Evolutionary conservation across 345 rosid genomes (phyloP).

Genomic region (Rhodamnia argentea): DNA sequence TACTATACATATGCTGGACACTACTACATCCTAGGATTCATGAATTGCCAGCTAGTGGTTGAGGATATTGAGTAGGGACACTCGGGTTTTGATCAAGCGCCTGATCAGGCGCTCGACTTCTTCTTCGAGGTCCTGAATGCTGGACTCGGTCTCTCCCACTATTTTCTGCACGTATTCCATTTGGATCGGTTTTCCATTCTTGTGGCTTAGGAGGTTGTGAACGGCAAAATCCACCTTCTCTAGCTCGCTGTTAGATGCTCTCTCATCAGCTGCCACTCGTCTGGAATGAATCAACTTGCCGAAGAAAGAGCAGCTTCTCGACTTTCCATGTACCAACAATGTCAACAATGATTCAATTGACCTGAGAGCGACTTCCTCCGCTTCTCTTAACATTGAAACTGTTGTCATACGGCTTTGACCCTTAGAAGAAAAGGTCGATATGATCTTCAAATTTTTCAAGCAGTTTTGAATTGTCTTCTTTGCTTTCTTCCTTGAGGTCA

Average conservation of each 20-base stretch:
- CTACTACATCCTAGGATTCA: neutral
- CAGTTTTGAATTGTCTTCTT: slow-evolving; percentile 30
- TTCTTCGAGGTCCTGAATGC: slow-evolving; percentile 39
- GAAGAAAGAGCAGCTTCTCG: slow-evolving; percentile 19
- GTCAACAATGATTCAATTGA: slow-evolving; percentile 25
- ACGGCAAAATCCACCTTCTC: slow-evolving; percentile 14
- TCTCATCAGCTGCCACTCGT: slow-evolving; percentile 8
- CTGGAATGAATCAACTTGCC: slow-evolving; percentile 23
- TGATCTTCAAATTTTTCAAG: slow-evolving; percentile 12
- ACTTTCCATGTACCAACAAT: slow-evolving; percentile 22
- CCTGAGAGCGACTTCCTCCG: slow-evolving; percentile 11
- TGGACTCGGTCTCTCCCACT: slow-evolving; percentile 14
- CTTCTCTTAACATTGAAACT: slow-evolving; percentile 14
- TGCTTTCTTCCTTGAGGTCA: slow-evolving; percentile 26
- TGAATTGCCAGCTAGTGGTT: neutral
- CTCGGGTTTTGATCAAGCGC: slow-evolving; percentile 28
- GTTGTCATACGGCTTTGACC: neutral
- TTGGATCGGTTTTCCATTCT: slow-evolving; percentile 3
- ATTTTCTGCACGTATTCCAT: slow-evolving; percentile 5
- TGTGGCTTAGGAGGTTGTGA: slow-evolving; percentile 1
- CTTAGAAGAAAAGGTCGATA: neutral
- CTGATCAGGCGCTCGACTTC: slow-evolving; percentile 28
- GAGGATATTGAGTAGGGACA: slow-evolving; percentile 32
- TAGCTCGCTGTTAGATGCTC: slow-evolving; percentile 18
- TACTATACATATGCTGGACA: neutral